Conservation (phyloP, 768 basidiomycete genomes). For the Phlebiopsis flavidoalba region DNA sequence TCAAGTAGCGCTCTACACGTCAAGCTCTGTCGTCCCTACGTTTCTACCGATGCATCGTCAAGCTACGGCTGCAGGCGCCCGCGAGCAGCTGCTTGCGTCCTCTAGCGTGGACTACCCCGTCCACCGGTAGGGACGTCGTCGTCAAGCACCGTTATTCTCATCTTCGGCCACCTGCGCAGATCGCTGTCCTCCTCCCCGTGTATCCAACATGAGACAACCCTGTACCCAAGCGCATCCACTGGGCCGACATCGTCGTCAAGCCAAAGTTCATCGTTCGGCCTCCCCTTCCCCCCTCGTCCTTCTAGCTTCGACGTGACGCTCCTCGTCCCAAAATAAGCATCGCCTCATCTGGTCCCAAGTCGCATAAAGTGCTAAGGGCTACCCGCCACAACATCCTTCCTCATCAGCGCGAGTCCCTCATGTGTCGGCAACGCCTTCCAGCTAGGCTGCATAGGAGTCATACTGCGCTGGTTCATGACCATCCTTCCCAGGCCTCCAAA, state of each 20-base stretch:
- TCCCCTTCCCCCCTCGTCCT: not conserved
- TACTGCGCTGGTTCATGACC: not conserved
- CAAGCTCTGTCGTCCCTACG: too few species aligned
- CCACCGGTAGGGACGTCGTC: not conserved
- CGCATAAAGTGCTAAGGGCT: too few species aligned
- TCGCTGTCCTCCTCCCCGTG: conserved; percentile 1
- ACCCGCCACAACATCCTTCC: not conserved
- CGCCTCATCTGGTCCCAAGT: not conserved
- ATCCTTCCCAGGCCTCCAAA: not conserved
- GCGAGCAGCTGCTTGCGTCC: not conserved
- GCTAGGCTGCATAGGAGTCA: not conserved
- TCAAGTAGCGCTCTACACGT: too few species aligned
- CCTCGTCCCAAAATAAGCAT: not conserved
- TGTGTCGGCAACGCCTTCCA: not conserved
- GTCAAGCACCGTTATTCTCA: conserved; percentile 1
- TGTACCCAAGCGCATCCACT: conserved; percentile 31
- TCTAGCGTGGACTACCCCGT: not conserved
- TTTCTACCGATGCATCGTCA: not conserved
- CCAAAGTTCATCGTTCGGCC: not conserved
- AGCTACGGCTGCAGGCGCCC: not conserved
- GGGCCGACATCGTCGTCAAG: not conserved
- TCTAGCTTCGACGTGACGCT: not conserved
- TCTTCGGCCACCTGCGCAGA: conserved; percentile 4
- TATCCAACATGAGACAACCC: conserved; percentile 11
- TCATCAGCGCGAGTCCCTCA: not conserved